phyloP scores from a whole-genome alignment of 2,329 filamentous ascomycete genomes.

The Coleophoma cylindrospora region DNA sequence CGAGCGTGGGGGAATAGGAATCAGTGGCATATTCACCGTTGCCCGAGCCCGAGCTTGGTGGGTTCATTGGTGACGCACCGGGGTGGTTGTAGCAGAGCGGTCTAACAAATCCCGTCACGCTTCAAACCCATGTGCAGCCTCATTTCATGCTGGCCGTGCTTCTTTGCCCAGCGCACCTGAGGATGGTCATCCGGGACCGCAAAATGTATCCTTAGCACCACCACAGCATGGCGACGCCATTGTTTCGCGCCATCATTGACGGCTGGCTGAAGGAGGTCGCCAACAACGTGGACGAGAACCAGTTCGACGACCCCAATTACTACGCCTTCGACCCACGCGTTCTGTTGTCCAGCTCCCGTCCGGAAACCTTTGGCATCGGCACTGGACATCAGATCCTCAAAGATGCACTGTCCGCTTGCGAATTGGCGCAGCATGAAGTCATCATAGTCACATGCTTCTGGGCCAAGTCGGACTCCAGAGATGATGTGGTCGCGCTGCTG shows the following conservation, averaged over 20 bases:
- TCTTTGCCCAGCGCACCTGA: too few species aligned
- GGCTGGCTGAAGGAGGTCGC: not conserved
- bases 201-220: too few species aligned
- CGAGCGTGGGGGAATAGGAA: too few species aligned
- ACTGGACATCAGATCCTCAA: constrained; percentile 51
- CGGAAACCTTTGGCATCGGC: constrained; percentile 46
- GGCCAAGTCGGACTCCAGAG: constrained; percentile 60
- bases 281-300: constrained; percentile 1
- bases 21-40: too few species aligned
- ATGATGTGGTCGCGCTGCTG: constrained; percentile 52
- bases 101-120: too few species aligned
- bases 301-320: constrained; percentile 43
- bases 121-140: too few species aligned
- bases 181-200: too few species aligned
- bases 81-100: too few species aligned
- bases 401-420: constrained; percentile 55
- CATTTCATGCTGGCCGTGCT: too few species aligned
- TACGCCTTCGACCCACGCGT: constrained; percentile 35
- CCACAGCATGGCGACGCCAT: too few species aligned
- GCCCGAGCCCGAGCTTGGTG: too few species aligned
- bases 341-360: constrained; percentile 43
- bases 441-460: constrained; percentile 82
- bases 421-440: constrained; percentile 56
- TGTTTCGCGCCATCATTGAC: not conserved
- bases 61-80: too few species aligned